Conservation (phyloP, 1,284 basidiomycete species). For the Heterobasidion annosum region DNA sequence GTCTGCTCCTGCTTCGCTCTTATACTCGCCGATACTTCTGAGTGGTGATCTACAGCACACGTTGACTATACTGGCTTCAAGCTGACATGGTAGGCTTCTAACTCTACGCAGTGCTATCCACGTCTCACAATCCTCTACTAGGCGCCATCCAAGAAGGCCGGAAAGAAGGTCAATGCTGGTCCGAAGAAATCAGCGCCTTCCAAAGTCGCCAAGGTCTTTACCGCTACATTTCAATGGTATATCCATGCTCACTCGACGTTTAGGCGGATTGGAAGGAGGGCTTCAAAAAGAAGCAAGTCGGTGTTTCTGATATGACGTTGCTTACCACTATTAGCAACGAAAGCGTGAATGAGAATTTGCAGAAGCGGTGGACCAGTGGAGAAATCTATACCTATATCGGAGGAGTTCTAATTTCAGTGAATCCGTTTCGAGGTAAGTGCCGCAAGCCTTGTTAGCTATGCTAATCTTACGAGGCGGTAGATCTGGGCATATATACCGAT, state of each 20-base stretch:
- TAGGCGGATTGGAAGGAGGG: slow-evolving; percentile 98
- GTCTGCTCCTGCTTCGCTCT: too few species aligned
- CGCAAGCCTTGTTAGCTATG: slow-evolving; percentile 1
- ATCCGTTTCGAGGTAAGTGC: slow-evolving; percentile 84
- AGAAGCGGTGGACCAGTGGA: slow-evolving; percentile 90
- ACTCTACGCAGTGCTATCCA: neutral
- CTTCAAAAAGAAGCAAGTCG: slow-evolving; percentile 96
- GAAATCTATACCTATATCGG: slow-evolving; percentile 99
- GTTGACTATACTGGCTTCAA: neutral
- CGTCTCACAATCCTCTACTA: slow-evolving; percentile 20
- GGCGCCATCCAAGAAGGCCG: slow-evolving; percentile 89
- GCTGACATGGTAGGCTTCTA: slow-evolving; percentile 10
- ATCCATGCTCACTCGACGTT: neutral
- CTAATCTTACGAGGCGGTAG: slow-evolving; percentile 27
- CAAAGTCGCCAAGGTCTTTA: slow-evolving; percentile 68
- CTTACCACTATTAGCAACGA: slow-evolving; percentile 97
- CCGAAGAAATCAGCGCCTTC: slow-evolving; percentile 52
- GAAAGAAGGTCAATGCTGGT: slow-evolving; percentile 69
- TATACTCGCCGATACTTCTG: too few species aligned
- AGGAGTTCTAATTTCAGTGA: slow-evolving; percentile 95
- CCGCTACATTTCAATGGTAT: neutral
- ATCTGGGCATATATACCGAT: slow-evolving; percentile 96
- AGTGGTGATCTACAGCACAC: too few species aligned
- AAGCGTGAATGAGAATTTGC: slow-evolving; percentile 95
- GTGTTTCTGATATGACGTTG: slow-evolving; percentile 98